These are phyloP conservation scores for Debaryomyces subglobosus DNA, from an alignment of 1,139 yeast species.

Conservation along the genomic window DNA sequence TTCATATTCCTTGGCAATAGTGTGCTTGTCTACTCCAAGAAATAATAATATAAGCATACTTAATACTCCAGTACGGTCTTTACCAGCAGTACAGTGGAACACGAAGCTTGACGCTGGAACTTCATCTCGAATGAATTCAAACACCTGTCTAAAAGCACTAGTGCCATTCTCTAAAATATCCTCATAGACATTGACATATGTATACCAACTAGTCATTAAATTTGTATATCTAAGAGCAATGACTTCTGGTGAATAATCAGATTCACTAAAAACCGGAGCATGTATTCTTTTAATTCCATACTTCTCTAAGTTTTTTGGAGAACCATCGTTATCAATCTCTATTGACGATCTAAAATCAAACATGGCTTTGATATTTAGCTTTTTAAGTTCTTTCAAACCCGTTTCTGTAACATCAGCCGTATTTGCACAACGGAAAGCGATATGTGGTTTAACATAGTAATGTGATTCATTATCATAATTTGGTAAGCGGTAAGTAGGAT, in stretches of 20 bases:
- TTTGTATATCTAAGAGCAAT: conserved; percentile 60
- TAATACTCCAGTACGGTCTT: conserved; percentile 80
- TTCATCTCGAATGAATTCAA: conserved; percentile 56
- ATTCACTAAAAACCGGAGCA: conserved; percentile 60
- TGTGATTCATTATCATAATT: conserved; percentile 15
- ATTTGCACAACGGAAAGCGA: conserved; percentile 67
- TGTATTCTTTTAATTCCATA: conserved; percentile 57
- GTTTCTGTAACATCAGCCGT: conserved; percentile 49
- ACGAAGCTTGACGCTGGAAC: conserved; percentile 44
- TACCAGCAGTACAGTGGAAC: conserved; percentile 85
- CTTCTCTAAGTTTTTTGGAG: conserved; percentile 33
- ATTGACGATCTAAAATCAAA: conserved; percentile 72
- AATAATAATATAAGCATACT: conserved; percentile 66
- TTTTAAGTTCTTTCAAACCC: conserved; percentile 46
- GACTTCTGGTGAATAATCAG: conserved; percentile 67
- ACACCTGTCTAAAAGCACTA: conserved; percentile 48
- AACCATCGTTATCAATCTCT: conserved; percentile 59
- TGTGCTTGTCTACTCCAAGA: conserved; percentile 65
- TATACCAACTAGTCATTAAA: conserved; percentile 62
- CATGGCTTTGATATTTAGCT: conserved; percentile 55
- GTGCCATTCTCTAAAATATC: conserved; percentile 57
- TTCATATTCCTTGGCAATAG: conserved; percentile 68
- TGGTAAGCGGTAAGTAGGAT: conserved; percentile 28
- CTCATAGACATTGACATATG: conserved; percentile 66
- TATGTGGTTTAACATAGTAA: conserved; percentile 54